A percentile compares a stretch with the other conserved stretches of the same genome.
These are phyloP conservation scores for Saccharomycopsis schoenii DNA, from an alignment of 805 yeast genomes.

Conservation along the genomic window DNA sequence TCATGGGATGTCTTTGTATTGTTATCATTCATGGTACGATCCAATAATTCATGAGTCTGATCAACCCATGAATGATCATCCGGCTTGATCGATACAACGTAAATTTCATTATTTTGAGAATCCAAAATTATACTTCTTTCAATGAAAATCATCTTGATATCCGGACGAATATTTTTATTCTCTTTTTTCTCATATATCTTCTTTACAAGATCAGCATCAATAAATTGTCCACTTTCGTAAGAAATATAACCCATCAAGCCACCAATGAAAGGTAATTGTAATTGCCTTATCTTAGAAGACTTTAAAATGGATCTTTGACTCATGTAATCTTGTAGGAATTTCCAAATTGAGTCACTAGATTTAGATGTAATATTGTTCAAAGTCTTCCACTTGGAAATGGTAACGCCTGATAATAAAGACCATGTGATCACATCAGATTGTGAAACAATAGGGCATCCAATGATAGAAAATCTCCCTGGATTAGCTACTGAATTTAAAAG, in stretches of 20 bases:
- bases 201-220: constrained; percentile 13
- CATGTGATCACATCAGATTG: constrained; percentile 24
- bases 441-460: constrained; percentile 53
- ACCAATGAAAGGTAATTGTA: constrained; percentile 69
- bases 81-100: constrained; percentile 40
- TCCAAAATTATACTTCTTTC: constrained; percentile 55
- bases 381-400: background rate
- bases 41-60: constrained; percentile 6
- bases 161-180: constrained; percentile 40
- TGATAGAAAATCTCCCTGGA: constrained; percentile 87
- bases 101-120: constrained; percentile 35
- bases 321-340: constrained; percentile 41
- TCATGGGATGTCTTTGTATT: constrained; percentile 20
- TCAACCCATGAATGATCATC: constrained; percentile 33
- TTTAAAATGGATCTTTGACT: constrained; percentile 22
- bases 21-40: background rate
- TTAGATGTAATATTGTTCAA: background rate
- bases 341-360: constrained; percentile 36
- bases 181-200: constrained; percentile 2
- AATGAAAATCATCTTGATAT: constrained; percentile 62
- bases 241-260: constrained; percentile 82
- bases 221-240: constrained; percentile 72
- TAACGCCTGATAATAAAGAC: background rate
- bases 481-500: constrained; percentile 67
- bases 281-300: background rate